A percentile compares a stretch with the other conserved stretches of the same genome.
Evolutionary conservation across 1,139 yeast genomes (phyloP).

Genomic region (Sugiyamaella grinbergsii): DNA sequence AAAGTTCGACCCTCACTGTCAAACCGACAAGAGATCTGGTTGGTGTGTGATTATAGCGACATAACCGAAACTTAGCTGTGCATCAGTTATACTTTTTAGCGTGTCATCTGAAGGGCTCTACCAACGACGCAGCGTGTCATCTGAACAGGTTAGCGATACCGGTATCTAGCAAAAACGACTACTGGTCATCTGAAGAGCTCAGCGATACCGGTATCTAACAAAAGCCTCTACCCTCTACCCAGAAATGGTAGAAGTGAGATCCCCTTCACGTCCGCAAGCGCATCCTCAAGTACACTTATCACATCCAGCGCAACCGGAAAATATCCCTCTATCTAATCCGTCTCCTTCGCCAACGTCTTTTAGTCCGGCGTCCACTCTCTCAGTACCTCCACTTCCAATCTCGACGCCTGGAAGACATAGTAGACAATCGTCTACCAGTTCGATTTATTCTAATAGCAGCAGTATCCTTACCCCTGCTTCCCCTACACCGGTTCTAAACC

Average conservation of each 20-base stretch:
- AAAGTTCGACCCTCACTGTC: no score
- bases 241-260: slow-evolving; percentile 1
- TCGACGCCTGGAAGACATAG: slow-evolving; percentile 16
- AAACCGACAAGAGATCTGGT: no score
- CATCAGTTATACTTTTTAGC: no score
- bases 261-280: neutral
- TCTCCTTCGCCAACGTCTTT: slow-evolving; percentile 13
- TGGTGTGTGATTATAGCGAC: no score
- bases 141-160: no score
- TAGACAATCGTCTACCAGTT: slow-evolving; percentile 19
- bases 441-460: slow-evolving; percentile 16
- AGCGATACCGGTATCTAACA: no score
- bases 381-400: slow-evolving; percentile 9
- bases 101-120: no score
- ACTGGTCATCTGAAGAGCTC: no score
- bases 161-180: no score
- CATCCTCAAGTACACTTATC: slow-evolving; percentile 2
- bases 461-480: slow-evolving; percentile 12
- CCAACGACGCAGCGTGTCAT: no score
- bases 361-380: slow-evolving; percentile 2
- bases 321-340: slow-evolving; percentile 2
- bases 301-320: neutral
- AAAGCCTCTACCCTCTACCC: no score
- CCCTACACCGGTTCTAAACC: slow-evolving; percentile 8
- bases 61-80: no score